A percentile compares a stretch with the other conserved stretches of the same genome.
These are phyloP conservation scores for Pisolithus tinctorius DNA, from an alignment of 768 basidiomycete species.

Conservation along the genomic window DNA sequence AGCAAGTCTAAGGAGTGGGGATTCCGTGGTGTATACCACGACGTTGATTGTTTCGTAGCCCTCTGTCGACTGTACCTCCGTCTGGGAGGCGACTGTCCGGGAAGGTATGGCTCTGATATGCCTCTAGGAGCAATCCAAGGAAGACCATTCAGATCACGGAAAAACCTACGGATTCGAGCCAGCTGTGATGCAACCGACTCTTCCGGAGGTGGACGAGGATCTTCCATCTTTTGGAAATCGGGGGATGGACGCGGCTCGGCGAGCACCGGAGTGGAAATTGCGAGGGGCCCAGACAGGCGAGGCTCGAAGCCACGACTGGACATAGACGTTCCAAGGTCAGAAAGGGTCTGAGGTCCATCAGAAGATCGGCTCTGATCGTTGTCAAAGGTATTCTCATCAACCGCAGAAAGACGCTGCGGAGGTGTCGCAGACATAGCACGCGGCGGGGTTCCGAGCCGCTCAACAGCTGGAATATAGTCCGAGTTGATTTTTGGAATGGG, in stretches of 20 bases:
- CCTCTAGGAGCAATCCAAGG: constrained; percentile 43
- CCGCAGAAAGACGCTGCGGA: constrained; percentile 21
- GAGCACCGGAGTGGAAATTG: constrained; percentile 25
- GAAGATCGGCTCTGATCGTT: constrained; percentile 9
- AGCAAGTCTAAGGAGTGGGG: constrained; percentile 22
- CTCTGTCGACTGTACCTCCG: constrained; percentile 22
- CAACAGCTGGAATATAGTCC: constrained; percentile 24
- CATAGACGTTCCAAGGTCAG: constrained; percentile 16
- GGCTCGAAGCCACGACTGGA: constrained; percentile 22
- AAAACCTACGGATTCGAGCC: constrained; percentile 29
- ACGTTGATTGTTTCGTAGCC: constrained; percentile 18
- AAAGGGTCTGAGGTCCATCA: constrained; percentile 9
- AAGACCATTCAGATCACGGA: constrained; percentile 33
- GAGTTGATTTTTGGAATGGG: constrained; percentile 18
- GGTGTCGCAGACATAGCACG: constrained; percentile 20
- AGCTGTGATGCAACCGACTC: constrained; percentile 31
- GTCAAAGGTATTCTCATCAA: constrained; percentile 19
- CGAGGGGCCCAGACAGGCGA: constrained; percentile 17
- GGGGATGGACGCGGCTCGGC: constrained; percentile 34
- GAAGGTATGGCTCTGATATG: constrained; percentile 42
- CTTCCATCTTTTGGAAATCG: constrained; percentile 45
- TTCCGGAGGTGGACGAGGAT: constrained; percentile 33
- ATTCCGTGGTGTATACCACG: constrained; percentile 24
- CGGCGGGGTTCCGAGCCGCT: constrained; percentile 19
- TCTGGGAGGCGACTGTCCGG: constrained; percentile 27